phyloP scores from a whole-genome alignment of 148 eudicot species.

The Chenopodium berlandieri region DNA sequence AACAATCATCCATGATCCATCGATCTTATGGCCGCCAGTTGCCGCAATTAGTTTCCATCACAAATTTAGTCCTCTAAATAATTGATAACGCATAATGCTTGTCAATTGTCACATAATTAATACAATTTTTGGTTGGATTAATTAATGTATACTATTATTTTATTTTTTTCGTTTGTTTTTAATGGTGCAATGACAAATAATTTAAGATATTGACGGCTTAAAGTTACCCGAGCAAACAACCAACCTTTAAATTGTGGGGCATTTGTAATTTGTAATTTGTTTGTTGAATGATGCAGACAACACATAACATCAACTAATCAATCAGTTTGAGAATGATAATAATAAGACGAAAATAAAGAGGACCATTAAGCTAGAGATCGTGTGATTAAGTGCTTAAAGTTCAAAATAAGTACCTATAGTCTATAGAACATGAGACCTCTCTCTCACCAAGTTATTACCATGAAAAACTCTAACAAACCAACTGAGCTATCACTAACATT shows the following conservation, averaged over 20 bases:
- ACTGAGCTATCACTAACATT: too few species aligned
- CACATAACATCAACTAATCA: neutral
- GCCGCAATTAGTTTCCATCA: neutral
- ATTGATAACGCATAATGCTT: neutral
- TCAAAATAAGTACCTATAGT: too few species aligned
- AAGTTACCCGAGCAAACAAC: conserved; percentile 3
- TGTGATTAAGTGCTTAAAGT: too few species aligned
- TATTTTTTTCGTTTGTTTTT: neutral
- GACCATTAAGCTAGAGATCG: too few species aligned
- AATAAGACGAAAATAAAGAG: neutral
- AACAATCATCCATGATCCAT: neutral
- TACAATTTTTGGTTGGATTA: too few species aligned
- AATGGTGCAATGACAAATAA: neutral
- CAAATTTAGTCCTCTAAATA: neutral
- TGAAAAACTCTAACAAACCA: too few species aligned
- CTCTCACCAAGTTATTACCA: too few species aligned
- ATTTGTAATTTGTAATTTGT: conserved; percentile 5
- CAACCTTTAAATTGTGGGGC: conserved; percentile 8
- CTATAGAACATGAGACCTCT: too few species aligned
- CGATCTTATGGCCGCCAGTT: neutral
- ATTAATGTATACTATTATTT: too few species aligned
- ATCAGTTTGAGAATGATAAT: neutral
- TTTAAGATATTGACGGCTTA: neutral
- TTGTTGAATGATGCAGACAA: conserved; percentile 1
- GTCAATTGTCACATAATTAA: conserved; percentile 2